A percentile compares a stretch with the other conserved stretches of the same genome.
Conservation (phyloP, 2,329 filamentous ascomycete genomes). For the Alternaria consortialis region DNA sequence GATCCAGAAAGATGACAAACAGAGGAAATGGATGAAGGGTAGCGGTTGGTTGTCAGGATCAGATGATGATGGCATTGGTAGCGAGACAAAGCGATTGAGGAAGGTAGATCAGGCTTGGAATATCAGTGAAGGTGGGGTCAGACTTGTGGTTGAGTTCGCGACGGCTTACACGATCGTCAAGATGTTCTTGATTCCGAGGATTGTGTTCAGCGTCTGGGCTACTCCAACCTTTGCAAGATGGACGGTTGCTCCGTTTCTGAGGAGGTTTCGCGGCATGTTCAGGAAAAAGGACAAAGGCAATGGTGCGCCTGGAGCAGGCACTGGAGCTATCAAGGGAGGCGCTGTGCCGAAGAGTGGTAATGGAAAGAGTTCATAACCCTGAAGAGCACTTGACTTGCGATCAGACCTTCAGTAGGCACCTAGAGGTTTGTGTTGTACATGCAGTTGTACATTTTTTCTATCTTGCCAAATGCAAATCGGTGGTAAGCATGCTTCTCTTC, state of each 20-base stretch:
- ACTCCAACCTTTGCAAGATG: conserved; percentile 86
- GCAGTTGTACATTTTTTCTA: background rate
- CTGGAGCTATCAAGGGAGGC: conserved; percentile 44
- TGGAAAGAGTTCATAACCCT: conserved; percentile 15
- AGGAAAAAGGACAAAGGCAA: conserved; percentile 42
- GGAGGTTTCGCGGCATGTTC: conserved; percentile 52
- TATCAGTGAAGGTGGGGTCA: conserved; percentile 58
- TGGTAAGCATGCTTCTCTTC: conserved; percentile 1
- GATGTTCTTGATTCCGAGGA: conserved; percentile 77
- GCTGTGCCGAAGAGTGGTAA: conserved; percentile 35
- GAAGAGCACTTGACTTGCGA: background rate
- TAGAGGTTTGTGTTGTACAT: background rate
- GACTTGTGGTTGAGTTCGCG: conserved; percentile 73
- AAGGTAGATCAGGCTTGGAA: conserved; percentile 51
- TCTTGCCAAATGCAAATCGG: background rate
- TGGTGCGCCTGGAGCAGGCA: too few relatives aligned
- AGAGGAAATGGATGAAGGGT: conserved; percentile 73
- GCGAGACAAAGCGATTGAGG: conserved; percentile 42
- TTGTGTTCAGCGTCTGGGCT: conserved; percentile 82
- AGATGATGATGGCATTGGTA: conserved; percentile 55
- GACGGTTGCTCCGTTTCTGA: conserved; percentile 39
- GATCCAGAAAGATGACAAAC: conserved; percentile 11
- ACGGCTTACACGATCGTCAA: conserved; percentile 94
- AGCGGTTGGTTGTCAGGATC: conserved; percentile 13
- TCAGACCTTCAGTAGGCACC: background rate